Evolutionary conservation across 2,329 filamentous ascomycete genomes (phyloP).

Genomic region (Teratosphaeria pseudoeucalypti): DNA sequence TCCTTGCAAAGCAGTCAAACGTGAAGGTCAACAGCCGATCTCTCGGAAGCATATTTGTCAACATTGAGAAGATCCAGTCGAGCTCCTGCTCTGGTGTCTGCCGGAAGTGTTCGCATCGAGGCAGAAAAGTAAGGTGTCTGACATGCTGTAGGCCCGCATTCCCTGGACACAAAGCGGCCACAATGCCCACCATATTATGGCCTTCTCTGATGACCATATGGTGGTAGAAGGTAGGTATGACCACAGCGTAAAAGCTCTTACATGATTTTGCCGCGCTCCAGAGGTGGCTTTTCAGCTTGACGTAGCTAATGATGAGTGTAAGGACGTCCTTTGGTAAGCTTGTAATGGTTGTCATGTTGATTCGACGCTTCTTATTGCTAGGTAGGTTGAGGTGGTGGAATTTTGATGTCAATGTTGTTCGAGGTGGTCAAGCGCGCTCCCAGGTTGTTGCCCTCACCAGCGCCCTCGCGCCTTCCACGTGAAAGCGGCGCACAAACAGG

Average conservation of each 20-base stretch:
- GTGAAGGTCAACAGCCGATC: neutral
- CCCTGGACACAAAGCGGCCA: neutral
- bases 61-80: neutral
- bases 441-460: neutral
- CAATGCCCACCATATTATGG: neutral
- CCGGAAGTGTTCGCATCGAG: neutral
- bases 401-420: neutral
- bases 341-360: neutral
- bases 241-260: neutral
- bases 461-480: neutral
- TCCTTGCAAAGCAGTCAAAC: neutral
- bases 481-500: neutral
- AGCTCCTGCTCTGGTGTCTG: neutral
- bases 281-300: neutral
- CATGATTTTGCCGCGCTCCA: neutral
- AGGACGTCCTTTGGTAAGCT: neutral
- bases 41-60: neutral
- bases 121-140: neutral
- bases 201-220: neutral
- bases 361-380: neutral
- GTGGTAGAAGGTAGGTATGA: neutral
- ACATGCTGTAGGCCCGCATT: constrained; percentile 1
- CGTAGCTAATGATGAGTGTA: neutral
- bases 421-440: neutral
- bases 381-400: neutral